Evolutionary conservation across 352 stramenopile species (phyloP).

Genomic region (Pythium brassicae): DNA sequence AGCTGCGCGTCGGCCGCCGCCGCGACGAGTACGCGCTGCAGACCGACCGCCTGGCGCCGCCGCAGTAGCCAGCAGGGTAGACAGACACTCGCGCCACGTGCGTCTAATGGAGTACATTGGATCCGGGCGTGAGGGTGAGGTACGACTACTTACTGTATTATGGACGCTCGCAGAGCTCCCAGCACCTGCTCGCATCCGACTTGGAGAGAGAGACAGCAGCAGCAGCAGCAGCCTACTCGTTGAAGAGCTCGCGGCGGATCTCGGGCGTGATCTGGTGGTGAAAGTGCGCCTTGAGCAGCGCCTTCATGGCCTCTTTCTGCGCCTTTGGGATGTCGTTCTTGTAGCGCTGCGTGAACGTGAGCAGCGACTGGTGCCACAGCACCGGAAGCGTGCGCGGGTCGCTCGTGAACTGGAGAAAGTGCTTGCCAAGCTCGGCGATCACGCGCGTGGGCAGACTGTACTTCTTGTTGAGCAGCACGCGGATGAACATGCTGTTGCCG

Average conservation of each 20-base stretch:
- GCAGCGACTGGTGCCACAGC: conserved; percentile 98
- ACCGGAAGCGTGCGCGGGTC: conserved; percentile 91
- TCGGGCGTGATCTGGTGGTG: conserved; percentile 99
- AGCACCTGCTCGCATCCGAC: not conserved
- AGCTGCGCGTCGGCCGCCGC: conserved; percentile 37
- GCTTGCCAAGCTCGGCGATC: conserved; percentile 93
- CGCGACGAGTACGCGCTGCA: conserved; percentile 34
- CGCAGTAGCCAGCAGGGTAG: not conserved
- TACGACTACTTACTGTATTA: conserved; percentile 2
- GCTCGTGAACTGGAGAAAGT: conserved; percentile 94
- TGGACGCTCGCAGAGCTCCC: not conserved
- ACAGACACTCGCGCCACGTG: not conserved
- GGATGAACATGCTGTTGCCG: conserved; percentile 98
- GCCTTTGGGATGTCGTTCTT: conserved; percentile 96
- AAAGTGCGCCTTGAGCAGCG: conserved; percentile 87
- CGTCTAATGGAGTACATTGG: not conserved
- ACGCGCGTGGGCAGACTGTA: conserved; percentile 98
- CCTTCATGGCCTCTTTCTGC: conserved; percentile 93
- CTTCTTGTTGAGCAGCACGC: conserved; percentile 99
- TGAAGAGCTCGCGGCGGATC: conserved; percentile 96
- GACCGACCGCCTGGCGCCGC: not conserved
- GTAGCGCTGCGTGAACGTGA: conserved; percentile 98
- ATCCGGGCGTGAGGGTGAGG: not conserved
- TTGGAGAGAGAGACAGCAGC: too few species aligned
- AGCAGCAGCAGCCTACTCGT: too few species aligned